These are phyloP conservation scores for Coffea canephora DNA, from an alignment of 257 asterid genomes.

Conservation along the genomic window DNA sequence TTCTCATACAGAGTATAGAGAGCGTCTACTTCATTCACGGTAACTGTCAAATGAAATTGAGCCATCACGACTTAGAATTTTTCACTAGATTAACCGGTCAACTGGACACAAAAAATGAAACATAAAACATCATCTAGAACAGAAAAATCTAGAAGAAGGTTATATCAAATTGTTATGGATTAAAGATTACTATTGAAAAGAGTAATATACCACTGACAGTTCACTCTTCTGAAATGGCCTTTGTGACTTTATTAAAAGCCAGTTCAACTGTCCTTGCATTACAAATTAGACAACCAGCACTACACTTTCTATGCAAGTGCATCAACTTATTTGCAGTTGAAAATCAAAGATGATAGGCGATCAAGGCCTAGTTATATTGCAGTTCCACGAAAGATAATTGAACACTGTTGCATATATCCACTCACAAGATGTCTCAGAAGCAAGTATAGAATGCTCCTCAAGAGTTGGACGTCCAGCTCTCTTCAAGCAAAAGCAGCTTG, in stretches of 20 bases:
- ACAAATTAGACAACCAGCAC: not conserved
- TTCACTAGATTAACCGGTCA: not conserved
- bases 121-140: not conserved
- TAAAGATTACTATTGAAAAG: not conserved
- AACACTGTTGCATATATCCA: constrained; percentile 4
- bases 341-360: not conserved
- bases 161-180: not conserved
- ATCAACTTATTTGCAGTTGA: not conserved
- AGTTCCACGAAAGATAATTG: not conserved
- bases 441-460: constrained; percentile 45
- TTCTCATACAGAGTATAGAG: constrained; percentile 53
- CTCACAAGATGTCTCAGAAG: constrained; percentile 82
- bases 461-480: constrained; percentile 33
- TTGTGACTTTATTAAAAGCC: not conserved
- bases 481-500: constrained; percentile 45
- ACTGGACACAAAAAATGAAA: not conserved
- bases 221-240: not conserved
- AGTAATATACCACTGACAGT: not conserved
- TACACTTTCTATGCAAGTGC: not conserved
- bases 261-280: not conserved
- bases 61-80: constrained; percentile 10
- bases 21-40: constrained; percentile 86
- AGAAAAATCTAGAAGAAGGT: not conserved
- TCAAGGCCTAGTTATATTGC: not conserved
- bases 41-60: constrained; percentile 48